Percentiles rank a stretch among this genome's conserved stretches.
Evolutionary conservation across 2,329 filamentous ascomycete genomes (phyloP).

Genomic region (Penicillium fuscoglaucum): DNA sequence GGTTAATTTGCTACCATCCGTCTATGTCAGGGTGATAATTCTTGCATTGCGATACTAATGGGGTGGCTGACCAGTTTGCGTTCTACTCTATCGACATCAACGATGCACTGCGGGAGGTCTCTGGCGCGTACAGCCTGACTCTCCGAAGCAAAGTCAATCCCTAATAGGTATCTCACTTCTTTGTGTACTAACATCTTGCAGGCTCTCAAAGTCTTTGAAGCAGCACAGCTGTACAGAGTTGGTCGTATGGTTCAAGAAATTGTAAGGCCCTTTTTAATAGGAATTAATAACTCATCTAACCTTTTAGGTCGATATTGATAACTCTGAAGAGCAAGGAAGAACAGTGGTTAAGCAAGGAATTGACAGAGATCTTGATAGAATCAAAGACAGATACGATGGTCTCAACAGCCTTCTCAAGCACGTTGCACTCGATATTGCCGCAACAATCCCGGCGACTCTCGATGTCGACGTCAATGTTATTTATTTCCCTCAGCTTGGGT

Average conservation of each 20-base stretch:
- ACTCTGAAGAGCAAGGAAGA: slow-evolving; percentile 68
- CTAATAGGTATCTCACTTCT: background rate
- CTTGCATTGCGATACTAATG: slow-evolving; percentile 7
- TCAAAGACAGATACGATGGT: slow-evolving; percentile 76
- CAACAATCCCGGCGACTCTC: slow-evolving; percentile 59
- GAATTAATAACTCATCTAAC: slow-evolving; percentile 14
- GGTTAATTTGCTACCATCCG: slow-evolving; percentile 12
- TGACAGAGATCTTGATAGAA: slow-evolving; percentile 70
- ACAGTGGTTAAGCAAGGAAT: slow-evolving; percentile 72
- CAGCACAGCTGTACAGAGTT: slow-evolving; percentile 60
- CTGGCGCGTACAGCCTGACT: slow-evolving; percentile 53
- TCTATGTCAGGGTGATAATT: too few relatives aligned
- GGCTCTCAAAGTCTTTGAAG: slow-evolving; percentile 62
- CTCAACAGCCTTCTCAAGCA: slow-evolving; percentile 71
- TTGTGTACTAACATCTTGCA: slow-evolving; percentile 31
- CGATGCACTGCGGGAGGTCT: slow-evolving; percentile 61
- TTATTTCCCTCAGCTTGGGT: slow-evolving; percentile 89
- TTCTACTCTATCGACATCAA: slow-evolving; percentile 69
- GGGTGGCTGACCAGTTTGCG: slow-evolving; percentile 58
- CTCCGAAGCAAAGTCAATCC: slow-evolving; percentile 55
- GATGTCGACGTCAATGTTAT: slow-evolving; percentile 69
- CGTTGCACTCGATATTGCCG: slow-evolving; percentile 64
- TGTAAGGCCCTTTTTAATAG: slow-evolving; percentile 33
- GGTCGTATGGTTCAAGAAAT: slow-evolving; percentile 71
- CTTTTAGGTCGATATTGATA: slow-evolving; percentile 70